Conservation (phyloP, 352 stramenopile species). For the Pythium biforme region DNA sequence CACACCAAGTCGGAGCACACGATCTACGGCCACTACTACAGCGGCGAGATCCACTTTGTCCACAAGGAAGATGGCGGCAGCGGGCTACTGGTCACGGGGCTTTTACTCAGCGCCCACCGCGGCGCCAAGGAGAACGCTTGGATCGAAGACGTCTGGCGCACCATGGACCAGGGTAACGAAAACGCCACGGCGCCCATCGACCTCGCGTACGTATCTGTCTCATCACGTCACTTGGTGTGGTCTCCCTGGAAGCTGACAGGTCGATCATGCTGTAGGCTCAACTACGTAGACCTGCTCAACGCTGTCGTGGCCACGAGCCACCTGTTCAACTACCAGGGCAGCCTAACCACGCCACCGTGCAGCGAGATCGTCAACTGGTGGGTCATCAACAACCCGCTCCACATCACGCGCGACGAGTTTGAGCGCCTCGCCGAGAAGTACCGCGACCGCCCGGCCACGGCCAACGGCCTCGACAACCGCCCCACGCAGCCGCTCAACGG, state of each 20-base stretch:
- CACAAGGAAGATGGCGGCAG: conserved; percentile 39
- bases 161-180: conserved; percentile 36
- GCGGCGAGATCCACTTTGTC: conserved; percentile 62
- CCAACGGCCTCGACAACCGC: conserved; percentile 43
- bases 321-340: conserved; percentile 66
- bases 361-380: conserved; percentile 61
- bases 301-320: conserved; percentile 48
- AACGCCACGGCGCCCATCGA: conserved; percentile 28
- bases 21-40: conserved; percentile 43
- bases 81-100: conserved; percentile 39
- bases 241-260: not conserved
- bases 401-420: conserved; percentile 40
- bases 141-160: conserved; percentile 45
- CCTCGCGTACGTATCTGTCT: conserved; percentile 28
- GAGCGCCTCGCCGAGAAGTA: conserved; percentile 36
- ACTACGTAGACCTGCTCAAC: conserved; percentile 61
- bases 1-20: conserved; percentile 63
- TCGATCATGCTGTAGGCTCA: conserved; percentile 28
- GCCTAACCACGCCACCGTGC: conserved; percentile 56
- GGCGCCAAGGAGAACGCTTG: conserved; percentile 38
- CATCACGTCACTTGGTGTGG: not conserved
- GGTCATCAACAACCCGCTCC: conserved; percentile 56
- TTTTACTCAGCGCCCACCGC: conserved; percentile 45
- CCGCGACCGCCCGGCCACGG: conserved; percentile 32
- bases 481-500: conserved; percentile 52